Evolutionary conservation across 768 basidiomycete species (phyloP).

Genomic region (Nidularia pulvinata): DNA sequence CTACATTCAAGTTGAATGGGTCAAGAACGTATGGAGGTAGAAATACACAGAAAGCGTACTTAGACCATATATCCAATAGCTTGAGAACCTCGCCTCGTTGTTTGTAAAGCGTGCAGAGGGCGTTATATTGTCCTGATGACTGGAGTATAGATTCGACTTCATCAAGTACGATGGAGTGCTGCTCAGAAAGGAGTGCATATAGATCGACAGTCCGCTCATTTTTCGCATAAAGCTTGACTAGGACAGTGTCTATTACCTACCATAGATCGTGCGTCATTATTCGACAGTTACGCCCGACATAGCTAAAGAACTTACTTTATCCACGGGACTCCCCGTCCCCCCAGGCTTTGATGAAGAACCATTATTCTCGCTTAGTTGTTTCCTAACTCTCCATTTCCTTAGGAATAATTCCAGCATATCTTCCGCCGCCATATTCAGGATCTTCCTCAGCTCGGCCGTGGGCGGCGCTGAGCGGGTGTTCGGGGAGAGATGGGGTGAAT

Average conservation of each 20-base stretch:
- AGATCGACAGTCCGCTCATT: constrained; percentile 63
- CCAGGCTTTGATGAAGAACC: constrained; percentile 2
- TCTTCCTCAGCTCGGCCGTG: constrained; percentile 65
- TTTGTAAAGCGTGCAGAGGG: constrained; percentile 61
- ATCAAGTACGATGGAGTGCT: constrained; percentile 51
- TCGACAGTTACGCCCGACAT: no score
- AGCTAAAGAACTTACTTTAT: not conserved
- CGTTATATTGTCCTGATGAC: constrained; percentile 51
- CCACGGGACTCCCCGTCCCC: constrained; percentile 1
- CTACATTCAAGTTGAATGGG: constrained; percentile 26
- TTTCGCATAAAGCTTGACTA: constrained; percentile 72
- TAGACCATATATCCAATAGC: constrained; percentile 66
- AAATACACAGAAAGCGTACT: constrained; percentile 39
- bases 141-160: constrained; percentile 66
- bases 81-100: constrained; percentile 57
- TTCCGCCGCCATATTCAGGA: constrained; percentile 62
- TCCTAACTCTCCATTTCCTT: constrained; percentile 48
- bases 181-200: constrained; percentile 50
- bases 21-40: not conserved
- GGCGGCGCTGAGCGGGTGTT: constrained; percentile 68
- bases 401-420: constrained; percentile 79
- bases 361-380: not conserved
- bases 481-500: constrained; percentile 82
- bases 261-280: no score
- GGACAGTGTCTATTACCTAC: constrained; percentile 80